These are phyloP conservation scores for Fusarium hainanense DNA, from an alignment of 2,329 filamentous ascomycete genomes.

Conservation along the genomic window DNA sequence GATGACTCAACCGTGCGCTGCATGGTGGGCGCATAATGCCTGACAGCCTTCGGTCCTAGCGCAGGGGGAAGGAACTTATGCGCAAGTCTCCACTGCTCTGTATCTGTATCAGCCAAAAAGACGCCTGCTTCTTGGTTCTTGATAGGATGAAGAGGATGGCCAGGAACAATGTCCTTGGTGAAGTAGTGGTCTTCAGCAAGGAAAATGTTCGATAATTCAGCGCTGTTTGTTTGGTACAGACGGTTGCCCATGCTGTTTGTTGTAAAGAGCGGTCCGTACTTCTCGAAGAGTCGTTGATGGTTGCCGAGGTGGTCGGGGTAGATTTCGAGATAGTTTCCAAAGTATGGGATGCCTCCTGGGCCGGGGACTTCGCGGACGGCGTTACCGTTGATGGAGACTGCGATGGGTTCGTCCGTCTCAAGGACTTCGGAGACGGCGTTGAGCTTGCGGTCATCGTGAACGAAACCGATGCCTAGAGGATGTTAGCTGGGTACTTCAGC, in stretches of 20 bases:
- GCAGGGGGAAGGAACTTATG: slow-evolving; percentile 73
- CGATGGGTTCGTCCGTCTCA: slow-evolving; percentile 47
- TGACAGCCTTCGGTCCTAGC: slow-evolving; percentile 67
- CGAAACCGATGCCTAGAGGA: slow-evolving; percentile 47
- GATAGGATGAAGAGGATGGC: slow-evolving; percentile 59
- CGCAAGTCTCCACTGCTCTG: slow-evolving; percentile 59
- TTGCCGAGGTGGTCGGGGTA: slow-evolving; percentile 69
- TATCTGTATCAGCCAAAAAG: slow-evolving; percentile 63
- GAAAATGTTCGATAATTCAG: slow-evolving; percentile 57
- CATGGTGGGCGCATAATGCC: slow-evolving; percentile 70
- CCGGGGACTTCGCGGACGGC: slow-evolving; percentile 62
- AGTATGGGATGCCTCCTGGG: slow-evolving; percentile 57
- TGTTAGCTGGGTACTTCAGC: too few species aligned
- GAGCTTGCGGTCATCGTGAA: slow-evolving; percentile 41
- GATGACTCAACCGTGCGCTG: slow-evolving; percentile 63
- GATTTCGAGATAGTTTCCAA: slow-evolving; percentile 66
- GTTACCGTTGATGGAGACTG: slow-evolving; percentile 61
- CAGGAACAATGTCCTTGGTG: slow-evolving; percentile 63
- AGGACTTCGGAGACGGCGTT: slow-evolving; percentile 51
- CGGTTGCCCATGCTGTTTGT: slow-evolving; percentile 63
- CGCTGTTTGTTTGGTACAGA: slow-evolving; percentile 63
- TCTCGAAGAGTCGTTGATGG: slow-evolving; percentile 63
- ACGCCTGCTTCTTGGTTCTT: slow-evolving; percentile 56
- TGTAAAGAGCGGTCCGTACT: slow-evolving; percentile 63
- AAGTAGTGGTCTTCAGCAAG: slow-evolving; percentile 64